Base-by-base conservation (phyloP, 345 rosid species). In the Stellera chamaejasme region DNA sequence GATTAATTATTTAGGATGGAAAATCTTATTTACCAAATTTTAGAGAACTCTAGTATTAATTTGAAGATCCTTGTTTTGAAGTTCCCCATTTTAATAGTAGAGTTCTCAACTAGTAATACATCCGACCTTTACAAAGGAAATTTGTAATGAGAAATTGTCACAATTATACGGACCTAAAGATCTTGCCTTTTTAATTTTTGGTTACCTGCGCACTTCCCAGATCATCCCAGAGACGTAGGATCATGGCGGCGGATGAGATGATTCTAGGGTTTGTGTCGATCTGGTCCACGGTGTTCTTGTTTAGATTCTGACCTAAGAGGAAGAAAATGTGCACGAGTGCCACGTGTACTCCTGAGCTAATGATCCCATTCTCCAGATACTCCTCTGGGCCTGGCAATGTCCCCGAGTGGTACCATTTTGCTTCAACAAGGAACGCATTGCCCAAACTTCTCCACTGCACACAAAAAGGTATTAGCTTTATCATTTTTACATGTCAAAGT, bases 151-250 rank as follows among this genome's bases (percentile, higher is more conserved):
- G n/a, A n/a, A n/a, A n/a, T n/a, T n/a, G n/a, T n/a, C n/a, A n/a
- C n/a, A n/a, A n/a, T n/a, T n/a, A n/a, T n/a, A n/a, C n/a, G n/a
- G n/a, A n/a, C n/a, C n/a, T 19, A 19, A 19, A 19, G 23, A 19
- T 19, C 23, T 19, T 19, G 23, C 1, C 23, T 19, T 19, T 19
- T 19, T 19, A 19, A 44, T n/a, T 41, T 27, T 27, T 1, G 4
- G 53, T 1, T 60, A 75, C 93, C 78, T 78, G 56, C 47, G 84
- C 79, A 66, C 76, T 80, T 69, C 85, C 85, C 28, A 82, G 67
- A 55, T 81, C 82, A 64, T 86, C 85, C 82, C 83, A 82, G 0
- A 78, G 78, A 10, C 82, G 78, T 44, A 81, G 79, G 52, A 79
- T 81, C n/a, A 75, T 58, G 9, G 78, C 80, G 0, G 75, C 46